Conservation (phyloP, 2,329 filamentous ascomycete genomes). For the Penicillium verrucosum region DNA sequence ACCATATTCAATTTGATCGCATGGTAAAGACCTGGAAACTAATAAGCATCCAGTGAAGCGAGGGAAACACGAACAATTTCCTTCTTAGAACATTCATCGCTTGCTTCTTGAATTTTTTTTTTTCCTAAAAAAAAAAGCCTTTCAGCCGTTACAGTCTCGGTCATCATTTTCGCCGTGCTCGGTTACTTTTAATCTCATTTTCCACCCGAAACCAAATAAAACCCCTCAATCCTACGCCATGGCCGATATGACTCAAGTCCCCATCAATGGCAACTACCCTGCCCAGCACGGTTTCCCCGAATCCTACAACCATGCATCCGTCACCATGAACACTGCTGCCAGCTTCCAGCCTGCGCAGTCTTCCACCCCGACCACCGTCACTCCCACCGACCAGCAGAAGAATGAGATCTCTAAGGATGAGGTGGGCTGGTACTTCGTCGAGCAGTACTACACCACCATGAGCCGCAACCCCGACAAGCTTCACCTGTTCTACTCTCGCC, state of each 20-base stretch:
- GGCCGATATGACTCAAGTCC: slow-evolving; percentile 41
- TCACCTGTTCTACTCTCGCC: slow-evolving; percentile 93
- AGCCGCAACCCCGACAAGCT: slow-evolving; percentile 94
- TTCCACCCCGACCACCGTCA: slow-evolving; percentile 39
- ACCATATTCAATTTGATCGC: slow-evolving; percentile 3
- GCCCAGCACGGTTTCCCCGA: slow-evolving; percentile 40
- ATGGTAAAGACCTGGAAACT: slow-evolving; percentile 13
- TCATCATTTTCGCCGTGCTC: slow-evolving; percentile 6
- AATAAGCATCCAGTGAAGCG: slow-evolving; percentile 24
- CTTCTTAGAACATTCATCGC: slow-evolving; percentile 20
- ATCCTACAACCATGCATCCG: slow-evolving; percentile 35
- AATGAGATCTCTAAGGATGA: slow-evolving; percentile 72
- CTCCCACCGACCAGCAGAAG: slow-evolving; percentile 38
- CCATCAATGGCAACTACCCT: slow-evolving; percentile 43
- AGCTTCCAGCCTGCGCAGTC: slow-evolving; percentile 41
- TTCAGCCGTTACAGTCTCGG: background rate
- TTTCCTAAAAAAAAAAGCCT: slow-evolving; percentile 9
- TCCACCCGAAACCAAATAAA: slow-evolving; percentile 10
- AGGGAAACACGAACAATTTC: slow-evolving; percentile 17
- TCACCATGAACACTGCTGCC: slow-evolving; percentile 35
- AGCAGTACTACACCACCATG: slow-evolving; percentile 97
- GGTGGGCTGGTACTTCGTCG: slow-evolving; percentile 98
- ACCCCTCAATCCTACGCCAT: slow-evolving; percentile 28
- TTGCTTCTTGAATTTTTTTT: background rate
- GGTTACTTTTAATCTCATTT: slow-evolving; percentile 18